Percentiles rank a stretch among this genome's conserved stretches.
These are phyloP conservation scores for Cucurbita argyrosperma DNA, from an alignment of 306 rosid species.

Conservation along the genomic window DNA sequence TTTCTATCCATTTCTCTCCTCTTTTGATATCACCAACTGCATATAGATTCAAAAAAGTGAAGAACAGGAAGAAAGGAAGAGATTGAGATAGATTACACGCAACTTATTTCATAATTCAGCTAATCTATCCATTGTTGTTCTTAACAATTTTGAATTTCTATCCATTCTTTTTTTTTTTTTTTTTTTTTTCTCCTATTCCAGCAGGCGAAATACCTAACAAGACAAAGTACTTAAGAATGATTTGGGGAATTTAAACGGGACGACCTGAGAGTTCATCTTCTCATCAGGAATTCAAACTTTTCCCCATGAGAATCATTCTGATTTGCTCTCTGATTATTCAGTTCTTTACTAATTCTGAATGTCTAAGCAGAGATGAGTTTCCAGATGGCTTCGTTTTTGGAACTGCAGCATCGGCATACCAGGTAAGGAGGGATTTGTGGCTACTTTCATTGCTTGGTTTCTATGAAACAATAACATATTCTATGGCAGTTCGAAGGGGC, in stretches of 20 bases:
- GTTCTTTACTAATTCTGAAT: constrained; percentile 23
- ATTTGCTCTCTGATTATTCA: constrained; percentile 16
- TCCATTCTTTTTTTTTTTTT: neutral
- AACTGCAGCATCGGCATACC: constrained; percentile 92
- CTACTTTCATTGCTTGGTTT: neutral
- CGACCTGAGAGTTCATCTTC: constrained; percentile 1
- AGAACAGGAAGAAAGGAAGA: neutral
- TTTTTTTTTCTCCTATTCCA: constrained; percentile 11
- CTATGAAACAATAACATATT: neutral
- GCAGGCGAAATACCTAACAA: neutral
- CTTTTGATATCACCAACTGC: neutral
- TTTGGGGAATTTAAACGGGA: neutral
- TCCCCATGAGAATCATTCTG: constrained; percentile 30
- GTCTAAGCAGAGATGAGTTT: constrained; percentile 64
- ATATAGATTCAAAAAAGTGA: neutral
- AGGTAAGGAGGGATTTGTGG: constrained; percentile 31
- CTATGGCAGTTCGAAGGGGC: constrained; percentile 68
- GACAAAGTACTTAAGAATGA: neutral
- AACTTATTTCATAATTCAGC: neutral
- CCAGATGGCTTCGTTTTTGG: constrained; percentile 78
- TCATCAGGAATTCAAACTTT: neutral
- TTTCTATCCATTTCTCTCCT: neutral
- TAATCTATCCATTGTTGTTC: neutral
- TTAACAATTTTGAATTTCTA: too few species aligned
- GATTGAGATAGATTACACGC: neutral